These are phyloP conservation scores for Colletotrichum endophyticum DNA, from an alignment of 2,329 filamentous ascomycete genomes.

Conservation along the genomic window DNA sequence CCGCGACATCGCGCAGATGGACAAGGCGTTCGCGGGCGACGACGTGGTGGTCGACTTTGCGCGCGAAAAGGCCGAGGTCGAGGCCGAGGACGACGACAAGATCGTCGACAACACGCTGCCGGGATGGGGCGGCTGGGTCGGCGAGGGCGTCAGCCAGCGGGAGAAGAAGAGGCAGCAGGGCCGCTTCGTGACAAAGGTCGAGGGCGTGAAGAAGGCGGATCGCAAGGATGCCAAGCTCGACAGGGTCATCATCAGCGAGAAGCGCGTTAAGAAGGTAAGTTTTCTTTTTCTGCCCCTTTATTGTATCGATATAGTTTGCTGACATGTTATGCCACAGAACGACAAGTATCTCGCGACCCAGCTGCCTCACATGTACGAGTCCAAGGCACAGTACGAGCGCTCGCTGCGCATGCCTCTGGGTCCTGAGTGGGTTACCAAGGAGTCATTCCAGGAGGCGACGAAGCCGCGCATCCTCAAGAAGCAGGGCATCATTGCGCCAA, in stretches of 20 bases:
- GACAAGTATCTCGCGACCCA: slow-evolving; percentile 83
- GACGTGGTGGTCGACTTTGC: slow-evolving; percentile 84
- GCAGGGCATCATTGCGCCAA: slow-evolving; percentile 86
- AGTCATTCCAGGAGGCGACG: slow-evolving; percentile 86
- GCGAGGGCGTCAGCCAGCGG: slow-evolving; percentile 77
- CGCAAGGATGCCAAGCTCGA: slow-evolving; percentile 84
- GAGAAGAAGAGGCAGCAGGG: slow-evolving; percentile 68
- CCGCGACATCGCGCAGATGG: slow-evolving; percentile 71
- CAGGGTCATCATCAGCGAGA: slow-evolving; percentile 91
- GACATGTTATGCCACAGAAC: slow-evolving; percentile 58
- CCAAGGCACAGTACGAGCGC: slow-evolving; percentile 85
- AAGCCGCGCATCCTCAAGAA: slow-evolving; percentile 91
- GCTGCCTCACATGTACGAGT: slow-evolving; percentile 91
- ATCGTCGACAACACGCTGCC: slow-evolving; percentile 84
- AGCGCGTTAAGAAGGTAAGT: slow-evolving; percentile 81
- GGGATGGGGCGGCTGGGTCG: slow-evolving; percentile 93
- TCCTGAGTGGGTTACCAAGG: slow-evolving; percentile 96
- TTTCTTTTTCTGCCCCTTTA: neutral
- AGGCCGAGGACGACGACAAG: slow-evolving; percentile 82
- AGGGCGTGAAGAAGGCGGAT: slow-evolving; percentile 77
- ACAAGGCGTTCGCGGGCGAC: slow-evolving; percentile 85
- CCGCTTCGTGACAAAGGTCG: slow-evolving; percentile 67
- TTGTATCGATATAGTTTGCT: neutral
- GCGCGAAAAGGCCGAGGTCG: slow-evolving; percentile 75
- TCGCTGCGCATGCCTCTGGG: slow-evolving; percentile 86